Evolutionary conservation across 257 asterid species (phyloP).

Genomic region (Perilla frutescens): DNA sequence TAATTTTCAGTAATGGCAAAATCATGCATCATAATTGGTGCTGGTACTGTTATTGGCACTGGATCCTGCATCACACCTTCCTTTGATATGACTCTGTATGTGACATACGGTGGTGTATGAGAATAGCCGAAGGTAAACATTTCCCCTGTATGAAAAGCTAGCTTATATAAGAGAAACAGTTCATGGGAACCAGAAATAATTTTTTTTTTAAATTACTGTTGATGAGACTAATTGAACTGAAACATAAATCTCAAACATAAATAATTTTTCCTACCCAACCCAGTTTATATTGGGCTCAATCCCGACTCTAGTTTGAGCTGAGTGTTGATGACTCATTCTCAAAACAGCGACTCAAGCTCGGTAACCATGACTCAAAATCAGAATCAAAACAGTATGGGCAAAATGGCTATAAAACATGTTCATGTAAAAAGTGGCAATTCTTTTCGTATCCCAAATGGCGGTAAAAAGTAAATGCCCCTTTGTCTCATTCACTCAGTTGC

Average conservation of each 20-base stretch:
- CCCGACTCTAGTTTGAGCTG: background rate
- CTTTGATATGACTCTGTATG: slow-evolving; percentile 91
- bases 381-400: background rate
- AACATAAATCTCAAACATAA: slow-evolving; percentile 17
- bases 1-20: slow-evolving; percentile 98
- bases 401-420: background rate
- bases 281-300: background rate
- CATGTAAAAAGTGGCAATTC: background rate
- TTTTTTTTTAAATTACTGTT: background rate
- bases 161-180: slow-evolving; percentile 30
- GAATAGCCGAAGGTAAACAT: slow-evolving; percentile 97
- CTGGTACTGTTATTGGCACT: slow-evolving; percentile 87
- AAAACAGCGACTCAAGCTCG: background rate
- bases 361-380: background rate
- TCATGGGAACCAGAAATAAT: slow-evolving; percentile 4
- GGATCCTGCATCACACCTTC: slow-evolving; percentile 93
- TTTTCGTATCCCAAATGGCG: background rate
- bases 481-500: background rate
- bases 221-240: slow-evolving; percentile 14
- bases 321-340: background rate
- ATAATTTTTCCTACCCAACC: background rate
- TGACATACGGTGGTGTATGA: slow-evolving; percentile 71
- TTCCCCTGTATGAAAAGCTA: slow-evolving; percentile 69
- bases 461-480: background rate
- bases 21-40: slow-evolving; percentile 94